Evolutionary conservation across 352 stramenopile genomes (phyloP).

Genomic region (Pythium scleroteichum): DNA sequence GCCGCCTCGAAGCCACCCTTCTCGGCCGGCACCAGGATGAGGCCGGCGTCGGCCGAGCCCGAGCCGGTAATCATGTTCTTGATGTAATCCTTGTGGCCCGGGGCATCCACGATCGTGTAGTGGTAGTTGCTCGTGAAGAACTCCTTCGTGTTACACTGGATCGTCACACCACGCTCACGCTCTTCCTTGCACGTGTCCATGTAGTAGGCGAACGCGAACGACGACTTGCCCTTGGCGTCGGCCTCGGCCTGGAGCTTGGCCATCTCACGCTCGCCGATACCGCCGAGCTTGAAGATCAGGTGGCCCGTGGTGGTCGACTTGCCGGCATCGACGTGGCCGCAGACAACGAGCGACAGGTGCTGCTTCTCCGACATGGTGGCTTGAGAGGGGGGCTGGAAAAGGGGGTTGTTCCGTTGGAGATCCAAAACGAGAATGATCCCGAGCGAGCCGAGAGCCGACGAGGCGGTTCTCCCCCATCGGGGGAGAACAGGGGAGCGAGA

Average conservation of each 20-base stretch:
- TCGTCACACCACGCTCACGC: constrained; percentile 96
- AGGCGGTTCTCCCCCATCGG: not conserved
- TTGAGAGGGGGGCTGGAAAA: not conserved
- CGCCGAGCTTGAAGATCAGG: constrained; percentile 99
- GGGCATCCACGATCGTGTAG: constrained; percentile 98
- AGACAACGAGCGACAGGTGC: constrained; percentile 90
- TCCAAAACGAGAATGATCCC: constrained; percentile 23
- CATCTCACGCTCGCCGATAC: constrained; percentile 98
- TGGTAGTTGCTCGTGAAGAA: constrained; percentile 96
- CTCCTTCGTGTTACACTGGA: constrained; percentile 92
- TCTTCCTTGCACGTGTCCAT: constrained; percentile 98
- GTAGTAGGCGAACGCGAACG: constrained; percentile 99
- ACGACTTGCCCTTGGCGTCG: constrained; percentile 92
- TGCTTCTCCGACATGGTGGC: constrained; percentile 27
- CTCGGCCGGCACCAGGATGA: constrained; percentile 86
- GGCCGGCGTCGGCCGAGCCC: constrained; percentile 95
- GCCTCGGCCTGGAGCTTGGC: constrained; percentile 98
- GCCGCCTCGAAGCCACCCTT: constrained; percentile 93
- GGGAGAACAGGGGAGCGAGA: not conserved
- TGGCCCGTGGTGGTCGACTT: constrained; percentile 99
- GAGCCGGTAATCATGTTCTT: constrained; percentile 99
- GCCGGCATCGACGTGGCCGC: constrained; percentile 96
- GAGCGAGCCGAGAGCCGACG: not conserved
- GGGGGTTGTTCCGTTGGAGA: constrained; percentile 13
- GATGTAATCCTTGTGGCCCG: constrained; percentile 98